Base-by-base conservation (phyloP, 2,329 filamentous ascomycete species). In the Amphichorda felina region DNA sequence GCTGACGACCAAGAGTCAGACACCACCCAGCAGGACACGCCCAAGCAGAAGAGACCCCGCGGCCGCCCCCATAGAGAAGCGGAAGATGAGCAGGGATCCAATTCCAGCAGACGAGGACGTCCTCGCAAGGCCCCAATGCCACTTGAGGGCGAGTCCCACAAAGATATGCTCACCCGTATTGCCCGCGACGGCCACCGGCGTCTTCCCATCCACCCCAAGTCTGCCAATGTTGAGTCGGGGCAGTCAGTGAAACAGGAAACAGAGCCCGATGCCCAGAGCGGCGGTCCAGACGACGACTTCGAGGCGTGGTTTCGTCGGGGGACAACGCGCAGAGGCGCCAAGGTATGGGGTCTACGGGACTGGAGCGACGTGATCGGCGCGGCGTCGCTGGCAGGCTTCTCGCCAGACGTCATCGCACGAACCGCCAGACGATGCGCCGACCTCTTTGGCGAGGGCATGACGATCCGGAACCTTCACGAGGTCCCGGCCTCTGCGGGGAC, bases 361-460 rank as follows among this genome's bases (percentile, higher is more conserved):
- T 96, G 89, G 89, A 82, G 77, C 44, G 84, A 94, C 44, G 72
- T 95, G 2, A 59, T 95, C 19, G 83, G 83, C 1, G 68, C 86
- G 1, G 89, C 89, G 3, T 71, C 83, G 0, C 59, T 93, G 34
- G 72, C 72, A 2, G 85, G 82, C 0, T 88, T 87, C 56, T 63
- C 81, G 2, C 55, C 65, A 0, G 55, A 61, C 1, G 80, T 77
- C 1, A 57, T 95, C 10, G 70, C 76, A 35, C 72, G 83, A 21
- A 72, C 86, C 1, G 72, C 81, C 2, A 67, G 77, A 48, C 72
- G 89, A 33, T 96, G 88, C 48, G 74, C 81, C 3, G 63, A 72
- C 31, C 61, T 94, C 0, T 94, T 95, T 46, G 71, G 69, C 0
- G 73, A 91, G 55, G 63, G 70, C 17, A 86, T 91, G 72, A 58